These are phyloP conservation scores for Dipodascus geniculatus DNA, from an alignment of 805 yeast species.

Conservation along the genomic window DNA sequence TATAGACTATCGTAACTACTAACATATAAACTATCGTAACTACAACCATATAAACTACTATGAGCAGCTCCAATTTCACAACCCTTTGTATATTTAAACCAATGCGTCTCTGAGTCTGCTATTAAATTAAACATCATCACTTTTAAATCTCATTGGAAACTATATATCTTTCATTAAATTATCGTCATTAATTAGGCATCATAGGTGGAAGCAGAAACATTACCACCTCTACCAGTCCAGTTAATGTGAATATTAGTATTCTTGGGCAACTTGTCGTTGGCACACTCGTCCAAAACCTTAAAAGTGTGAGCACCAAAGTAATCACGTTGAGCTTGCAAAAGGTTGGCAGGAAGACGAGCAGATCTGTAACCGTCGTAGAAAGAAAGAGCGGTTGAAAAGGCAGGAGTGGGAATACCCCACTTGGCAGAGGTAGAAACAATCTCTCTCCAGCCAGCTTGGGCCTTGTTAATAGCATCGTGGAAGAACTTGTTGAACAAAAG, in stretches of 20 bases:
- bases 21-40: too few species aligned
- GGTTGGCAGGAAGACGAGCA: conserved; percentile 89
- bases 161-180: conserved; percentile 1
- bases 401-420: conserved; percentile 95
- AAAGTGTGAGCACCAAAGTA: conserved; percentile 99
- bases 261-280: conserved; percentile 62
- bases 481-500: conserved; percentile 92
- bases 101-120: too few species aligned
- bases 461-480: conserved; percentile 80
- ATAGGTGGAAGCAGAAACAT: conserved; percentile 90
- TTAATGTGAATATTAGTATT: conserved; percentile 84
- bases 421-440: conserved; percentile 66
- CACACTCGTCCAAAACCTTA: conserved; percentile 82
- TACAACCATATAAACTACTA: too few species aligned
- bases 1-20: too few species aligned
- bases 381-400: conserved; percentile 90
- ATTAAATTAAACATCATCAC: background rate
- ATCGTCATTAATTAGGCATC: conserved; percentile 47
- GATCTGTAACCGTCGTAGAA: conserved; percentile 99
- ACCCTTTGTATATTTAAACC: too few species aligned
- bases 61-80: too few species aligned
- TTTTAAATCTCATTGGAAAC: conserved; percentile 5
- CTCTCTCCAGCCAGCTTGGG: conserved; percentile 93
- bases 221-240: conserved; percentile 99
- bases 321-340: conserved; percentile 98